Conservation (phyloP, 2,329 filamentous ascomycete species). For the Neofusicoccum kwambonambiense region DNA sequence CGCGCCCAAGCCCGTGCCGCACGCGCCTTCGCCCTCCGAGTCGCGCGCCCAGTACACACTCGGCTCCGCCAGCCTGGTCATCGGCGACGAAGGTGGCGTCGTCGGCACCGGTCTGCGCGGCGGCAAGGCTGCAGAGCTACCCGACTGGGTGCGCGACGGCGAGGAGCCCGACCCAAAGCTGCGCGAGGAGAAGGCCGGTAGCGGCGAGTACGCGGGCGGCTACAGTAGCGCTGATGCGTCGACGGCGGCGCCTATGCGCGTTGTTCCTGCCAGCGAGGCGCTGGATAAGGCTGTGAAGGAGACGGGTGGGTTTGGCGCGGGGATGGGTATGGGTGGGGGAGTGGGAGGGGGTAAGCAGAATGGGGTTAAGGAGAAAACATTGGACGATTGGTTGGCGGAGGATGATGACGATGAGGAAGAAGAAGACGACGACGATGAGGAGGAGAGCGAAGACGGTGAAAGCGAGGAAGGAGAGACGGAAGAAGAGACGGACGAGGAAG, state of each 20-base stretch:
- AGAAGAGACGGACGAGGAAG: conserved; percentile 62
- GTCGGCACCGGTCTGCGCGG: conserved; percentile 66
- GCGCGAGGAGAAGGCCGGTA: conserved; percentile 56
- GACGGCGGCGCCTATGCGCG: conserved; percentile 29
- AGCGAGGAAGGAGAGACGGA: conserved; percentile 54
- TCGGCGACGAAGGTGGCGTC: conserved; percentile 72
- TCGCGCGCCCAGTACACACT: conserved; percentile 73
- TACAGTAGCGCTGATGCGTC: background rate
- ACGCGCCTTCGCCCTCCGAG: conserved; percentile 86
- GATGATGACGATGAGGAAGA: conserved; percentile 58
- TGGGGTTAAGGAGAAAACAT: conserved; percentile 67
- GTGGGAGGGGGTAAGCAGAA: conserved; percentile 49
- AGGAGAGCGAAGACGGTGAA: conserved; percentile 38
- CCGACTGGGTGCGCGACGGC: conserved; percentile 80
- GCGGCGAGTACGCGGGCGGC: conserved; percentile 31
- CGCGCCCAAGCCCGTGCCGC: conserved; percentile 90
- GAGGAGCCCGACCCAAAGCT: conserved; percentile 75
- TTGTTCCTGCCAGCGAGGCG: conserved; percentile 60
- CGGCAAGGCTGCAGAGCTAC: conserved; percentile 74
- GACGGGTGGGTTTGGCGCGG: conserved; percentile 28
- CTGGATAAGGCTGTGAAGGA: conserved; percentile 58
- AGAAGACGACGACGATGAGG: conserved; percentile 49
- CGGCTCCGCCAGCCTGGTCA: conserved; percentile 80
- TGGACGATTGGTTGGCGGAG: conserved; percentile 91
- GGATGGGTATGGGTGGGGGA: conserved; percentile 30